Evolutionary conservation across 495 filamentous ascomycete genomes (phyloP).

Genomic region (Tuber umbilicatum): DNA sequence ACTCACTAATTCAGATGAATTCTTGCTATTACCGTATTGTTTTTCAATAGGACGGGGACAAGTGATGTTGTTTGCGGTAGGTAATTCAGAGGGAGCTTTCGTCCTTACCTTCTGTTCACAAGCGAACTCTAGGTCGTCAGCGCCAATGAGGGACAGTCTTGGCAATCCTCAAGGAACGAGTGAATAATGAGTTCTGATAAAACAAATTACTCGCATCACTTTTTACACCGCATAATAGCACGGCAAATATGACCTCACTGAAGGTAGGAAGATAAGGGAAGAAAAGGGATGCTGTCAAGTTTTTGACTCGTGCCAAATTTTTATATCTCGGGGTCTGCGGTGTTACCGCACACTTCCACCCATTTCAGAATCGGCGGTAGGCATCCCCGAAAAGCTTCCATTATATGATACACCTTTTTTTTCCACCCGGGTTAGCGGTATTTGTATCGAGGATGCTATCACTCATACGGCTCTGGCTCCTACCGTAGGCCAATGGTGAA

Average conservation of each 20-base stretch:
- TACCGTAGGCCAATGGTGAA: background rate
- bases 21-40: no score
- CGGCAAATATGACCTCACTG: background rate
- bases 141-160: background rate
- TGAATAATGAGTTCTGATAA: conserved; percentile 4
- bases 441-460: background rate
- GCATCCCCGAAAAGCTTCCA: background rate
- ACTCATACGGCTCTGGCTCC: background rate
- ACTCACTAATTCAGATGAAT: background rate
- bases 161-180: background rate
- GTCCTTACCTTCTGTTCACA: background rate
- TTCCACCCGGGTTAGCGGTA: background rate
- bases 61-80: background rate
- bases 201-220: background rate
- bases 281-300: background rate
- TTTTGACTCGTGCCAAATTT: background rate
- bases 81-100: background rate
- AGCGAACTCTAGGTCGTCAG: background rate
- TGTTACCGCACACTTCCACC: background rate
- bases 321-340: background rate
- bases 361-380: background rate
- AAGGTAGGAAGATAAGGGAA: background rate
- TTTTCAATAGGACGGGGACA: background rate
- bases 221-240: background rate
- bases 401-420: background rate